phyloP scores from a whole-genome alignment of 1,139 yeast genomes.

The Eremothecium cymbalariae region DNA sequence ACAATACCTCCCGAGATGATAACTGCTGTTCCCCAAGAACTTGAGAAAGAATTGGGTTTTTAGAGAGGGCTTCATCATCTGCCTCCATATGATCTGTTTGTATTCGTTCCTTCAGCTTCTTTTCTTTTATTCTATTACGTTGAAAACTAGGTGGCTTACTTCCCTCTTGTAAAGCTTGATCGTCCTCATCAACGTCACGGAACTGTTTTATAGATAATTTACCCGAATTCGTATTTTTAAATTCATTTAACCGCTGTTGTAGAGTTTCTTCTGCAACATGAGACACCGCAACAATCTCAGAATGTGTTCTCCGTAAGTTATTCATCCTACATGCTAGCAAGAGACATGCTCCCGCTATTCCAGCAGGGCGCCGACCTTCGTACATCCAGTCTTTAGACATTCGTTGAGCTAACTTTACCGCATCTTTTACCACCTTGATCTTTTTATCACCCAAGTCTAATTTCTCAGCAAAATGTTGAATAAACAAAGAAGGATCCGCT shows the following conservation, averaged over 20 bases:
- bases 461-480: slow-evolving; percentile 86
- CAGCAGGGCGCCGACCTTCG: slow-evolving; percentile 96
- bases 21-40: slow-evolving; percentile 39
- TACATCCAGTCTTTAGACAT: slow-evolving; percentile 95
- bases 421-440: slow-evolving; percentile 75
- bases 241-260: slow-evolving; percentile 83
- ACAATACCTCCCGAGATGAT: slow-evolving; percentile 39
- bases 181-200: slow-evolving; percentile 36
- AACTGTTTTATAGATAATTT: slow-evolving; percentile 65
- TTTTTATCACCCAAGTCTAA: slow-evolving; percentile 67
- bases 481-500: slow-evolving; percentile 89
- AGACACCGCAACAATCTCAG: slow-evolving; percentile 91
- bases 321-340: slow-evolving; percentile 94
- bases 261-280: slow-evolving; percentile 92
- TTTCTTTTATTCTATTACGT: slow-evolving; percentile 41
- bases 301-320: slow-evolving; percentile 81
- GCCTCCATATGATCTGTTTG: slow-evolving; percentile 28
- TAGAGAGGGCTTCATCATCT: slow-evolving; percentile 34
- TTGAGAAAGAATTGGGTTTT: slow-evolving; percentile 36
- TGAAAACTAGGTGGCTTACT: slow-evolving; percentile 77
- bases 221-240: slow-evolving; percentile 70
- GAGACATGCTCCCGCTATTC: slow-evolving; percentile 95
- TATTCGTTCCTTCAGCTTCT: slow-evolving; percentile 31
- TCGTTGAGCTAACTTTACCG: slow-evolving; percentile 74
- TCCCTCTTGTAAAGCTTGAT: slow-evolving; percentile 30